These are phyloP conservation scores for Medicago ruthenica DNA, from an alignment of 306 rosid species.

Conservation along the genomic window DNA sequence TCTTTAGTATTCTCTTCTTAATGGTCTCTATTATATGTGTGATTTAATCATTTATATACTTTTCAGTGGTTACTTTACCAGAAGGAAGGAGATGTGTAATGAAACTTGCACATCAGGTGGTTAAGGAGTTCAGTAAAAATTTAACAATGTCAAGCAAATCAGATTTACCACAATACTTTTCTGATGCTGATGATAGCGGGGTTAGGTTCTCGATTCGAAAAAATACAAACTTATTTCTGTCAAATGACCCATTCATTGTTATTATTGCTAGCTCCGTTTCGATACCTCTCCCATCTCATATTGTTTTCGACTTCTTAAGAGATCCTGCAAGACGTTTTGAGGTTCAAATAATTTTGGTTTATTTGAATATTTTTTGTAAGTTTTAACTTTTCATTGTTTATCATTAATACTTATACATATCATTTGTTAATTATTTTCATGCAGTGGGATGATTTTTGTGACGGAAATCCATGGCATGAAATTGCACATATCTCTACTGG, in stretches of 20 bases:
- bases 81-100: slow-evolving; percentile 53
- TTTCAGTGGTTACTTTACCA: slow-evolving; percentile 43
- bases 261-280: slow-evolving; percentile 56
- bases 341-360: slow-evolving; percentile 44
- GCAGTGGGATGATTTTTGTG: slow-evolving; percentile 72
- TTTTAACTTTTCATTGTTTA: background rate
- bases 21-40: too few species aligned
- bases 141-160: slow-evolving; percentile 54
- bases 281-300: slow-evolving; percentile 53
- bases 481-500: slow-evolving; percentile 58
- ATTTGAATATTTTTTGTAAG: background rate
- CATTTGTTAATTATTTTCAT: background rate
- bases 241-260: slow-evolving; percentile 48
- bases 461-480: slow-evolving; percentile 45
- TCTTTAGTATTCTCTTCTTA: too few species aligned
- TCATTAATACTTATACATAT: too few species aligned
- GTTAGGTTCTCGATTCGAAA: slow-evolving; percentile 50
- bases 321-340: slow-evolving; percentile 53
- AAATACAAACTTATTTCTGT: slow-evolving; percentile 36
- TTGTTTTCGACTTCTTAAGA: slow-evolving; percentile 57
- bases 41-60: too few species aligned
- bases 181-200: slow-evolving; percentile 49
- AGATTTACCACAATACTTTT: slow-evolving; percentile 51
- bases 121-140: slow-evolving; percentile 54
- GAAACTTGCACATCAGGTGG: slow-evolving; percentile 62